Evolutionary conservation across 139 green algal species (phyloP).

Genomic region (Gonium pectorale): DNA sequence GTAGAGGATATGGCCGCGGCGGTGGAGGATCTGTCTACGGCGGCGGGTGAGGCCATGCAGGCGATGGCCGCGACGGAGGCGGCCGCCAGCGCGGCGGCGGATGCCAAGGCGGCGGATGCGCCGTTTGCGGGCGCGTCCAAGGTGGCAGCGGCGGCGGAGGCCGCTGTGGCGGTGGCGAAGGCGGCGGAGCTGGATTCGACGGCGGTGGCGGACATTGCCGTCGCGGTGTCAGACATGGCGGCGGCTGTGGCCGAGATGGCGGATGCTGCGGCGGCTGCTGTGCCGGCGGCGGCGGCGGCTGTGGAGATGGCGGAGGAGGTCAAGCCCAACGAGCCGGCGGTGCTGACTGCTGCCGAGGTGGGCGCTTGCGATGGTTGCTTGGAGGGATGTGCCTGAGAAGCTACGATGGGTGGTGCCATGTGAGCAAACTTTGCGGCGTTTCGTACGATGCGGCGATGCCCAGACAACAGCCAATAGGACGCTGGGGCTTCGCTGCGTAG

Average conservation of each 20-base stretch:
- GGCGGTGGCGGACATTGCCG: slow-evolving; percentile 21
- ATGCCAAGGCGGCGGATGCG: neutral
- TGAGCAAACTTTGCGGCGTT: too few species aligned
- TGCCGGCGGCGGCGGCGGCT: slow-evolving; percentile 23
- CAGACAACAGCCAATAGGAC: too few species aligned
- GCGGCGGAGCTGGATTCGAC: slow-evolving; percentile 14
- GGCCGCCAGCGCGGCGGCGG: neutral
- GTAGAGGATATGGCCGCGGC: slow-evolving; percentile 30
- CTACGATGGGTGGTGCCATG: too few species aligned
- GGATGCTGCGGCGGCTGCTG: slow-evolving; percentile 16
- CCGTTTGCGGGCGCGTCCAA: neutral
- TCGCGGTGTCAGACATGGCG: slow-evolving; percentile 33
- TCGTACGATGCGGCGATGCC: too few species aligned
- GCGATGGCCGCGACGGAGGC: neutral
- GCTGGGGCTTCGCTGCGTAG: too few species aligned
- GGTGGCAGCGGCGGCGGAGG: slow-evolving; percentile 23
- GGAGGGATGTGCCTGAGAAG: neutral
- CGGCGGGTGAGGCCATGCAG: slow-evolving; percentile 12
- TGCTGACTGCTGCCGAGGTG: neutral
- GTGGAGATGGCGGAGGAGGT: slow-evolving; percentile 28
- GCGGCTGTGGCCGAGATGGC: slow-evolving; percentile 31
- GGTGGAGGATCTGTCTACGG: slow-evolving; percentile 9
- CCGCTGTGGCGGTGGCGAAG: slow-evolving; percentile 22
- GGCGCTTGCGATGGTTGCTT: neutral
- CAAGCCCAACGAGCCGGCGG: neutral